Conservation (phyloP, 2,329 filamentous ascomycete genomes). For the Cordyceps pruinosa region DNA sequence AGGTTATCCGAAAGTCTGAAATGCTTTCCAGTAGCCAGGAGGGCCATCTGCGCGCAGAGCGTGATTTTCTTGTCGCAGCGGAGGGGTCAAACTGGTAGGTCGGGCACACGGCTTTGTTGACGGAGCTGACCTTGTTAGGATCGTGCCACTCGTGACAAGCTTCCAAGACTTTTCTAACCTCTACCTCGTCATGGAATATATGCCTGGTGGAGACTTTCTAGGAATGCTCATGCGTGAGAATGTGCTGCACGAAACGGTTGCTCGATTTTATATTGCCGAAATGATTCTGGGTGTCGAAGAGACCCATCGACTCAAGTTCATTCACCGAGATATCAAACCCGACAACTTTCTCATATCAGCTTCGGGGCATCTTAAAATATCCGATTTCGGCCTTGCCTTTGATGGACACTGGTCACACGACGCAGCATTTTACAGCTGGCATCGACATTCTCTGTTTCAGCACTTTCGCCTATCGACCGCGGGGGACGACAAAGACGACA, state of each 20-base stretch:
- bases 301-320: conserved; percentile 79
- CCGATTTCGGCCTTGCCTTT: conserved; percentile 92
- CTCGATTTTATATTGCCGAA: conserved; percentile 85
- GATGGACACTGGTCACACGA: conserved; percentile 94
- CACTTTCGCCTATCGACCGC: conserved; percentile 66
- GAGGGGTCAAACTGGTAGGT: conserved; percentile 73
- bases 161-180: conserved; percentile 82
- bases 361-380: conserved; percentile 87
- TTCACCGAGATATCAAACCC: conserved; percentile 93
- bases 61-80: conserved; percentile 84
- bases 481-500: conserved; percentile 67
- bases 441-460: conserved; percentile 71
- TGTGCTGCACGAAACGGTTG: conserved; percentile 67
- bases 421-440: conserved; percentile 75
- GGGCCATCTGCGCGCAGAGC: conserved; percentile 81
- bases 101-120: background rate
- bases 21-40: conserved; percentile 92
- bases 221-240: conserved; percentile 80
- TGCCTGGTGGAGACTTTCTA: conserved; percentile 93
- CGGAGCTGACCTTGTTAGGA: conserved; percentile 39
- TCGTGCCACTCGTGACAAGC: conserved; percentile 78
- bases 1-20: conserved; percentile 87
- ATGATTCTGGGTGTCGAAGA: conserved; percentile 96
- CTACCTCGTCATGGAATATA: conserved; percentile 97
- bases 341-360: conserved; percentile 93